Evolutionary conservation across 495 filamentous ascomycete species (phyloP), one percentile per base, ranked within the genome.

Genomic region (Neurospora sp.): DNA sequence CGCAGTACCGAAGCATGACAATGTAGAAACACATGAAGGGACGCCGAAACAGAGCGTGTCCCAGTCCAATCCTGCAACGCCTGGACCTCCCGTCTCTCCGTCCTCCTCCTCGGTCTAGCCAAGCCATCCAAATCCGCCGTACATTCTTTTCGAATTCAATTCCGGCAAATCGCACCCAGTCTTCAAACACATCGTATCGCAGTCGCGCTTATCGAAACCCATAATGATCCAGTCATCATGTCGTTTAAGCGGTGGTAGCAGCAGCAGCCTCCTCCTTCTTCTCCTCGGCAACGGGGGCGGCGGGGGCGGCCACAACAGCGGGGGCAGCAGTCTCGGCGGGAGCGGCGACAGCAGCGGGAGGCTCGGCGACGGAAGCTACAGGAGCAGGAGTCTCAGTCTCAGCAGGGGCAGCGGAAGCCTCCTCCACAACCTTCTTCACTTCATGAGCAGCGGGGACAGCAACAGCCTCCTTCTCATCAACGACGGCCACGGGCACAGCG

Each of bases 401-500:
- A 17, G 69, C 39, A n/a, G 72, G 69, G 72, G 72, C 62, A 39
- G 59, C 59, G 21, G 72, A 62, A 34, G 24, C 69, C 77, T 78
- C 69, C 54, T 70, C 15, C 31, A n/a, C 38, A 62, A 59, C 54
- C 28, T 62, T 62, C 54, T 62, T 62, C 5, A 62, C 54, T 17
- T 62, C 54, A 3, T 39, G 31, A 74, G 34, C 69, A 38, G 70
- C 15, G 36, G 43, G 37, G 74, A 82, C 70, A 79, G 75, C 48
- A 72, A 71, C 43, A 2, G 71, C 39, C 70, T 28, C 39, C 39
- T 37, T 24, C 15, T 11, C 48, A 9, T 17, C 39, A 3, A 17
- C 73, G 37, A 73, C 34, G 17, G 69, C 66, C 76, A 77, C 74
- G 76, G 78, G 74, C 74, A 75, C 70, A 70, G 72, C 79, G 17